Evolutionary conservation across 2,329 filamentous ascomycete species (phyloP), one percentile per base, ranked within the genome.

Genomic region (Hysterium pulicare): DNA sequence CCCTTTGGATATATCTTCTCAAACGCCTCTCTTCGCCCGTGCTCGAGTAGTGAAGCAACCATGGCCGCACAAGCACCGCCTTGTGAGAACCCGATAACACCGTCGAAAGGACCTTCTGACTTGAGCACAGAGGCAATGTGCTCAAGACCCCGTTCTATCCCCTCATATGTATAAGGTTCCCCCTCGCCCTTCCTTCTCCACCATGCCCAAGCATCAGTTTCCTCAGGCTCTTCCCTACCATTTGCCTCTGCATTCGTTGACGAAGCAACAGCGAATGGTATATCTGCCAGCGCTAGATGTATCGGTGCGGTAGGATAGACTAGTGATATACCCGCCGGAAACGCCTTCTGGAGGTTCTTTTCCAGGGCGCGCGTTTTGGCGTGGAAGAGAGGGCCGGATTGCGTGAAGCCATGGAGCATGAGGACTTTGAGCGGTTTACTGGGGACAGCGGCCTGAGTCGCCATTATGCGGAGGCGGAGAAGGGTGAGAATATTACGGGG

Each of bases 361-460:
- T 90, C 82, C 1, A 96, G 75, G 9, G 88, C 88, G 65, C 89
- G 87, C 34, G 88, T 94, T 72, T 96, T 96, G 66, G 84, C 80
- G 63, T 82, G 84, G 78, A 96, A 96, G 49, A 90, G 74, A 3
- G 83, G 69, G 3, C 90, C 90, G 21, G 87, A 94, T 74, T 97
- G 91, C 6, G 91, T 95, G 78, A 83, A 96, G 67, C 91, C 86
- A 56, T 76, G 73, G 10, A 76, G 68, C 72, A 74, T 74, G 45
- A 76, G 64, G 46, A 76, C 64, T 38, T 70, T 70, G 46, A 76
- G 62, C 24, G 64, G 62, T 11, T 54, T 57, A 10, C 52, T 50
- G 13, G 64, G 63, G 2, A 58, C 52, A 9, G 59, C 56, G 10
- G 54, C 47, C n/a, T 17, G 17, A 41, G 55, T 45, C 33, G 58